These are phyloP conservation scores for Scedosporium dehoogii DNA, from an alignment of 2,329 filamentous ascomycete genomes.

Conservation along the genomic window DNA sequence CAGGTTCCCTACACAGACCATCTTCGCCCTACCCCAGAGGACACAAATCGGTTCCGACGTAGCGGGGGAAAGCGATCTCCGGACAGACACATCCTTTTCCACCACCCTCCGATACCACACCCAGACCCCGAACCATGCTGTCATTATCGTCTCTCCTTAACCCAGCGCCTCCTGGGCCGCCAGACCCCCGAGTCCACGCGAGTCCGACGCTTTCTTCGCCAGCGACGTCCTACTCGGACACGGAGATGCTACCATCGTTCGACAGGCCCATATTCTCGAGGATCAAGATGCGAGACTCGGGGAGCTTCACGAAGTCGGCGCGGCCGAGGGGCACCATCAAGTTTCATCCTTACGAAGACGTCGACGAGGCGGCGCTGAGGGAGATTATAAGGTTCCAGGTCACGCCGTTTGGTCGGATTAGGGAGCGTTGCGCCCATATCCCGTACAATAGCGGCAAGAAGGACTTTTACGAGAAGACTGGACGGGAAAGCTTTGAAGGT, in stretches of 20 bases:
- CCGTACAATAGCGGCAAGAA: constrained; percentile 95
- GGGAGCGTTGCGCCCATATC: constrained; percentile 61
- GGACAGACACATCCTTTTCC: background rate
- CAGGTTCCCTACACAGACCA: background rate
- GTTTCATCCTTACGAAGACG: constrained; percentile 63
- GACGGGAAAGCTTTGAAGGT: constrained; percentile 84
- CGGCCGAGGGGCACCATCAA: constrained; percentile 55
- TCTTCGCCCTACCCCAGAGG: background rate
- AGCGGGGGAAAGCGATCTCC: background rate
- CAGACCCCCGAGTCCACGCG: constrained; percentile 31
- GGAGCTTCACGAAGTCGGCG: constrained; percentile 52
- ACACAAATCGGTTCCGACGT: background rate
- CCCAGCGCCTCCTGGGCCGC: constrained; percentile 37
- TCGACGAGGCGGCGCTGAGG: constrained; percentile 44
- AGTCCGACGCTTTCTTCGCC: constrained; percentile 28
- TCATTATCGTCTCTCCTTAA: constrained; percentile 59
- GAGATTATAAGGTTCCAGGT: constrained; percentile 57
- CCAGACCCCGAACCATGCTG: constrained; percentile 37
- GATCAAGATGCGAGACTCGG: constrained; percentile 56
- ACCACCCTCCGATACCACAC: background rate
- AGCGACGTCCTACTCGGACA: constrained; percentile 21
- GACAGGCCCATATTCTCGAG: constrained; percentile 25
- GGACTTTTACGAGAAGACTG: constrained; percentile 75
- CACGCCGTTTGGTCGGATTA: constrained; percentile 53
- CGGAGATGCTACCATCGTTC: constrained; percentile 4